Evolutionary conservation across 331 rosid genomes (phyloP), one percentile per base, ranked within the genome.

Genomic region (Quercus lobata): DNA sequence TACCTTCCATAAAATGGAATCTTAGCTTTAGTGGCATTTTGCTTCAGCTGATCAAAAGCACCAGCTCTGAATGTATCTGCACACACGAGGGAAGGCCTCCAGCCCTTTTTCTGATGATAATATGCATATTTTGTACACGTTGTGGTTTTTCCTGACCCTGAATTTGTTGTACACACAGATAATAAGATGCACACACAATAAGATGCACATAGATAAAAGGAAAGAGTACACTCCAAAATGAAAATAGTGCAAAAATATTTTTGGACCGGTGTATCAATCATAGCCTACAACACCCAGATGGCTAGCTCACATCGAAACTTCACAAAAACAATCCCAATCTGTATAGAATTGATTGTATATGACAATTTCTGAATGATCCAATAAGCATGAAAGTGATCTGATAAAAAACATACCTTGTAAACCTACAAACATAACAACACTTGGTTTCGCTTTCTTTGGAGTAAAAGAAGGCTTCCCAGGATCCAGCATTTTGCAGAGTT

Each of bases 1-100:
- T 88, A 92, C 96, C 97, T 93, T 83, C 97, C 98, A 73, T 92
- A 93, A 71, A 93, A 92, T 56, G 97, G 98, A 82, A 93, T 90
- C 83, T 92, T 92, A 6, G 96, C 94, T 87, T 93, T 91, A 22
- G 95, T 92, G 3, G 97, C 97, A 72, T 93, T 93, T 83, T 93
- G 97, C 89, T 90, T 93, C 83, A 91, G 80, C 87, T 91, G 97
- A 86, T 90, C 98, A 83, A 93, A 93, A 7, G 95, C 95, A 83
- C 97, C 95, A 57, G 97, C 98, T 74, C 97, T 87, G 75, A 93
- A 93, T 37, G 97, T 91, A 90, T 93, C 97, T 0, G 95, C 93
- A 73, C 97, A 91, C 57, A 93, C 96, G 55, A 92, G 79, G 32
- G 97, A 95, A 11, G 93, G 98, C 81, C 92, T 91, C 97, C 97